Conservation (phyloP, 257 asterid species). For the Apocynum venetum region DNA sequence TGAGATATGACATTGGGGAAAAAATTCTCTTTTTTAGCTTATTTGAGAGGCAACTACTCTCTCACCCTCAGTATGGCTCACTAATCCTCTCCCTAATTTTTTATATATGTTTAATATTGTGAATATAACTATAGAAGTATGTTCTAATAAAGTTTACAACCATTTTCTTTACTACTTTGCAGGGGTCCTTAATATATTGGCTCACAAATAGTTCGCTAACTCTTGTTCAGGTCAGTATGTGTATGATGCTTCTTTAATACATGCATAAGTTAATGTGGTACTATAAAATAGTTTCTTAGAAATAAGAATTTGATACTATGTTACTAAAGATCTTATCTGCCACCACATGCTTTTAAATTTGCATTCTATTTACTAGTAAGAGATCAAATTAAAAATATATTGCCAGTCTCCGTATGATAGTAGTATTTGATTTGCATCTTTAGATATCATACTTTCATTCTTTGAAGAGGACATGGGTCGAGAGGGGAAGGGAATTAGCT, state of each 20-base stretch:
- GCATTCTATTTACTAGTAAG: background rate
- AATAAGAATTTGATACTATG: background rate
- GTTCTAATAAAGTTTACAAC: background rate
- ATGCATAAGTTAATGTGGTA: background rate
- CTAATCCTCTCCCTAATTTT: background rate
- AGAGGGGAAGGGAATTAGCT: background rate
- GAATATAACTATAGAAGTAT: background rate
- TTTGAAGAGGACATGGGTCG: background rate
- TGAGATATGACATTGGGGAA: background rate
- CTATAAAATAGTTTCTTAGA: background rate
- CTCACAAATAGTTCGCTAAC: constrained; percentile 66
- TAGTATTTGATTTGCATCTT: background rate
- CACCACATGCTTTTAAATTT: background rate
- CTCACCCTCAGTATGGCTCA: background rate
- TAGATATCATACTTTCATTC: background rate
- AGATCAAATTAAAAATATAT: background rate
- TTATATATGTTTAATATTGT: background rate
- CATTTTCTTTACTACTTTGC: constrained; percentile 36
- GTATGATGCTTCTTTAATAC: background rate
- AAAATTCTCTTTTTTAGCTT: background rate
- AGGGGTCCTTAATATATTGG: constrained; percentile 92
- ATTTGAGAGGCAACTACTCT: background rate
- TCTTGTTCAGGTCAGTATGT: constrained; percentile 57
- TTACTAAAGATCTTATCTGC: background rate
- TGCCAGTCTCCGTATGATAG: background rate